phyloP scores from a whole-genome alignment of 2,329 filamentous ascomycete species.

The Aspergillus hiratsukae region DNA sequence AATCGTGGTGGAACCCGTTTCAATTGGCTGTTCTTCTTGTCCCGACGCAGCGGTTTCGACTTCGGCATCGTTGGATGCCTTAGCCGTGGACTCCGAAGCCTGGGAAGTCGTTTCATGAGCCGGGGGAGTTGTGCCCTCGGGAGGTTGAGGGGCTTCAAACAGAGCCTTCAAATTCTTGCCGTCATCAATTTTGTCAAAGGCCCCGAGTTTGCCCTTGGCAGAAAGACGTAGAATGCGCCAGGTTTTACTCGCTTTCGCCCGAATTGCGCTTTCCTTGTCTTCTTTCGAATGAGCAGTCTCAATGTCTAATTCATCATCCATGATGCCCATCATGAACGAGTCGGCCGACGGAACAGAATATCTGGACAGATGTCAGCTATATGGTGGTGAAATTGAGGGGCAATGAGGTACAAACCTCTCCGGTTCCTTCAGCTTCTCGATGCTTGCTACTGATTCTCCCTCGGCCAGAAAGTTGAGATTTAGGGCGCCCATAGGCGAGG shows the following conservation, averaged over 20 bases:
- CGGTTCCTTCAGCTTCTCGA: conserved; percentile 65
- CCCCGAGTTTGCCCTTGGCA: conserved; percentile 64
- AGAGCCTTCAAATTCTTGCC: conserved; percentile 62
- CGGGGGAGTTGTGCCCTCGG: conserved; percentile 13
- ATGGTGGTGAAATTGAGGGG: not conserved
- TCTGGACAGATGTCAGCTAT: conserved; percentile 35
- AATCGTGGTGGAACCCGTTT: conserved; percentile 4
- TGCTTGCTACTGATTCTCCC: conserved; percentile 54
- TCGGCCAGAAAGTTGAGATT: conserved; percentile 75
- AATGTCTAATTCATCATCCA: conserved; percentile 77
- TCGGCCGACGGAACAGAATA: conserved; percentile 66
- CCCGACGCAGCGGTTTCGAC: conserved; percentile 5
- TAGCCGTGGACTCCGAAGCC: conserved; percentile 16
- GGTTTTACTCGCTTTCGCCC: conserved; percentile 78
- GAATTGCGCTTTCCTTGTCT: conserved; percentile 56
- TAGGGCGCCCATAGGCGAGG: conserved; percentile 66
- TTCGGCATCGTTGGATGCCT: conserved; percentile 9
- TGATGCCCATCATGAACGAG: conserved; percentile 67
- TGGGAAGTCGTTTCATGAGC: conserved; percentile 18
- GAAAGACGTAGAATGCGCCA: conserved; percentile 86
- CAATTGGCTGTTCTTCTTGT: conserved; percentile 5
- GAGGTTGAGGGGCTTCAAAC: conserved; percentile 33
- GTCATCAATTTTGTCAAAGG: conserved; percentile 85
- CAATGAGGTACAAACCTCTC: conserved; percentile 43
- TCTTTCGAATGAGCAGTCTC: conserved; percentile 68